These are phyloP conservation scores for Penicillium cataractarum DNA, from an alignment of 495 filamentous ascomycete species.

Conservation along the genomic window DNA sequence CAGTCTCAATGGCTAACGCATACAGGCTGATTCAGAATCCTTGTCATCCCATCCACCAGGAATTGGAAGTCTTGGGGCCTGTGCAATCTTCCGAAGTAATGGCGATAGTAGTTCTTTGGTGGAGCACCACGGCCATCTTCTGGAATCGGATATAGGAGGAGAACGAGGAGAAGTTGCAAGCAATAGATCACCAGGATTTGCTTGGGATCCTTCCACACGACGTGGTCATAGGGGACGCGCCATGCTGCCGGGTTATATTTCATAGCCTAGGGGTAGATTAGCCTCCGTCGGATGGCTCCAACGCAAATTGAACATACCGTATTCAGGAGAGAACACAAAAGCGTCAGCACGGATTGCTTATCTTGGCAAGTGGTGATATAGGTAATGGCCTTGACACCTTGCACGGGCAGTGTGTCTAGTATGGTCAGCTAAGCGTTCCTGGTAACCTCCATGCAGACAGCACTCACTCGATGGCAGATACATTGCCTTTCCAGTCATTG, in stretches of 20 bases:
- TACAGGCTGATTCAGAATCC: slow-evolving; percentile 88
- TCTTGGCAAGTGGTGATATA: slow-evolving; percentile 87
- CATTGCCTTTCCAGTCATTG: slow-evolving; percentile 86
- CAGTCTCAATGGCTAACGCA: background rate
- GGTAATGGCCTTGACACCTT: slow-evolving; percentile 84
- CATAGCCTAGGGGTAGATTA: slow-evolving; percentile 64
- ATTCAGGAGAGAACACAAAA: slow-evolving; percentile 91
- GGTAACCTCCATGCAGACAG: background rate
- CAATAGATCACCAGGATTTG: slow-evolving; percentile 90
- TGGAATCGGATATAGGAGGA: slow-evolving; percentile 89
- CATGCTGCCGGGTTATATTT: slow-evolving; percentile 97
- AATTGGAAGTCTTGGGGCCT: slow-evolving; percentile 98
- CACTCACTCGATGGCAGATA: slow-evolving; percentile 79
- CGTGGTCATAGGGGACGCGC: slow-evolving; percentile 92
- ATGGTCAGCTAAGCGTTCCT: slow-evolving; percentile 18
- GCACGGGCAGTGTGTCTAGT: slow-evolving; percentile 74
- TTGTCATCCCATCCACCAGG: slow-evolving; percentile 92
- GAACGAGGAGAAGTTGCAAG: slow-evolving; percentile 84
- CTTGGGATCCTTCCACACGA: slow-evolving; percentile 92
- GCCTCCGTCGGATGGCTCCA: background rate
- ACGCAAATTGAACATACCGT: slow-evolving; percentile 63
- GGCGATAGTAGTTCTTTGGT: slow-evolving; percentile 89
- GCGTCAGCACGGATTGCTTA: slow-evolving; percentile 86
- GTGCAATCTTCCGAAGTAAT: slow-evolving; percentile 90
- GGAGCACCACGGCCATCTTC: slow-evolving; percentile 63